Evolutionary conservation across 2,329 filamentous ascomycete genomes (phyloP).

Genomic region (Verticillium nonalfalfae): DNA sequence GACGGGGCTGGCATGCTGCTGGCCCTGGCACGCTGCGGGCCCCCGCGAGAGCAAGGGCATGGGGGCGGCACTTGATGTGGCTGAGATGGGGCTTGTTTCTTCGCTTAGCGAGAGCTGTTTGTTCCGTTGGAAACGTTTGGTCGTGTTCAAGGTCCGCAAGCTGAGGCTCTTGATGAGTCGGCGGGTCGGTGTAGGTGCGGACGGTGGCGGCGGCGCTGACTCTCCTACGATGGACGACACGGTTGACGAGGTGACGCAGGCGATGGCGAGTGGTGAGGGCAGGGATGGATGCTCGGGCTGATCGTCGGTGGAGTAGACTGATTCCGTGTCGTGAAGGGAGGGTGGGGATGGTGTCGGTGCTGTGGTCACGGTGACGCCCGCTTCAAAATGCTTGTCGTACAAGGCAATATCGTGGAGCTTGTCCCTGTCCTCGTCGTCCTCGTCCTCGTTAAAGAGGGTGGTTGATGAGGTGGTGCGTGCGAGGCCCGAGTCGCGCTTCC

Average conservation of each 20-base stretch:
- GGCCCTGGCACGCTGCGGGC: not conserved
- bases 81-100: not conserved
- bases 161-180: slow-evolving; percentile 20
- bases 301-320: slow-evolving; percentile 18
- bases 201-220: not conserved
- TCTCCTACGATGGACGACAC: not conserved
- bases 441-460: slow-evolving; percentile 31
- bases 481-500: slow-evolving; percentile 51
- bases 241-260: not conserved
- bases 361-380: not conserved
- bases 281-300: not conserved
- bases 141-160: slow-evolving; percentile 14
- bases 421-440: slow-evolving; percentile 25
- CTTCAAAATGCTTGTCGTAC: not conserved
- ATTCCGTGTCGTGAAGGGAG: slow-evolving; percentile 17
- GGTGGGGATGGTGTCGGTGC: slow-evolving; percentile 7
- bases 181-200: slow-evolving; percentile 2
- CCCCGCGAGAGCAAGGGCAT: not conserved
- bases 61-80: not conserved
- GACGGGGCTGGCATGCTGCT: not conserved
- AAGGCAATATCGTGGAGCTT: slow-evolving; percentile 2
- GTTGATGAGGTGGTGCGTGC: slow-evolving; percentile 36
- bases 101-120: not conserved
- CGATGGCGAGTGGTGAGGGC: not conserved
- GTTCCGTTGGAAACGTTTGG: not conserved